Percentiles rank a stretch among this genome's conserved stretches.
These are phyloP conservation scores for Aspergillus cejpii DNA, from an alignment of 2,329 filamentous ascomycete genomes.

Conservation along the genomic window DNA sequence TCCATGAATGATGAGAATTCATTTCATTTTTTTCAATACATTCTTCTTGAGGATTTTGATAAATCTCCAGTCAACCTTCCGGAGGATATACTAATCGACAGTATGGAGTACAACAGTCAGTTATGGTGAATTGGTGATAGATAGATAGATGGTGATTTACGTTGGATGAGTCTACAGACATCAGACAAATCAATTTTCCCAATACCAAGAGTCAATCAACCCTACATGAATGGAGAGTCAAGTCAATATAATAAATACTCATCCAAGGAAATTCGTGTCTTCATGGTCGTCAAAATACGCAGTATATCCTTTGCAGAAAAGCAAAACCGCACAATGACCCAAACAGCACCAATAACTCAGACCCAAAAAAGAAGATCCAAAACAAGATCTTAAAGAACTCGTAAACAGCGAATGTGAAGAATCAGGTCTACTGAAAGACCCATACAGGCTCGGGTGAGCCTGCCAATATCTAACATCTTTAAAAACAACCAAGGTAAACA, in stretches of 20 bases:
- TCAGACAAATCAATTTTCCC: neutral
- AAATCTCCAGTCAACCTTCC: too few relatives aligned
- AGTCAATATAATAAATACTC: conserved; percentile 18
- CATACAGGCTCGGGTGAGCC: neutral
- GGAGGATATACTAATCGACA: too few relatives aligned
- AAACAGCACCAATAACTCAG: conserved; percentile 19
- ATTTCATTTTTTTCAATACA: too few relatives aligned
- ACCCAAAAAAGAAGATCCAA: too few relatives aligned
- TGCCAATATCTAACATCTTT: neutral
- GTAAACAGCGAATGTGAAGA: neutral
- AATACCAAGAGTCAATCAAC: neutral
- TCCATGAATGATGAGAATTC: too few relatives aligned
- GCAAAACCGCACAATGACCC: conserved; percentile 18
- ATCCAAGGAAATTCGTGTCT: conserved; percentile 32
- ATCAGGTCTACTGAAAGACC: neutral
- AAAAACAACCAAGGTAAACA: conserved; percentile 14
- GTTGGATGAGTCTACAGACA: too few relatives aligned
- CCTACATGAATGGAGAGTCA: conserved; percentile 5
- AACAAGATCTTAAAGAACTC: too few relatives aligned
- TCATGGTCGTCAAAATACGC: conserved; percentile 30
- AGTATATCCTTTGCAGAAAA: conserved; percentile 18
- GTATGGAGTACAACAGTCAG: too few relatives aligned
- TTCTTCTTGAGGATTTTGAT: neutral
- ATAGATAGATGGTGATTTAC: too few relatives aligned
- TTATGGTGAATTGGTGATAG: too few relatives aligned